Percentiles rank a stretch among this genome's conserved stretches.
Evolutionary conservation across 2,329 filamentous ascomycete species (phyloP).

Genomic region (Myriosclerotinia duriaeana): DNA sequence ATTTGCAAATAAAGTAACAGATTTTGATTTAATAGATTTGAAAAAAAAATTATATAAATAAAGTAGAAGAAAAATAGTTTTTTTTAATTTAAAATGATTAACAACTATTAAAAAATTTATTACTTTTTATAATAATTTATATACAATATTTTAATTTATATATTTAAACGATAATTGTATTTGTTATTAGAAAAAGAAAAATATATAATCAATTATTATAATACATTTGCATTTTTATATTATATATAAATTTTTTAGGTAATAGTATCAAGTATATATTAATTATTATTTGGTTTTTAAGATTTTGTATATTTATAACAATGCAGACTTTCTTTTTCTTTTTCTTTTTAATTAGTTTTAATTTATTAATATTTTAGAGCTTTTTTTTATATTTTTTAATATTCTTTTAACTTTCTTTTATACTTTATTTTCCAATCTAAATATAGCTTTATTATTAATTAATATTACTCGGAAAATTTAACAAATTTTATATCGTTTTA

Average conservation of each 20-base stretch:
- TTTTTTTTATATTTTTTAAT: not conserved
- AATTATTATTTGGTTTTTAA: not conserved
- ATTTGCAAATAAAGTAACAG: too few species aligned
- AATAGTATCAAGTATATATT: not conserved
- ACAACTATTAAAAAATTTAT: too few species aligned
- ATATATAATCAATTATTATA: not conserved
- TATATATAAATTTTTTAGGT: not conserved
- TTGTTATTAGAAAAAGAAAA: too few species aligned
- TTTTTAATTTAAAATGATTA: too few species aligned
- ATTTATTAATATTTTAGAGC: not conserved
- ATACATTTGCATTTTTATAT: not conserved
- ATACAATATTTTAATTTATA: too few species aligned
- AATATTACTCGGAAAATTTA: not conserved
- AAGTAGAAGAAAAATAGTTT: too few species aligned
- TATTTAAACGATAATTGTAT: too few species aligned
- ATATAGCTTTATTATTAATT: too few species aligned
- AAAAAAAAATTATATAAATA: too few species aligned
- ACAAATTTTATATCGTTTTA: not conserved
- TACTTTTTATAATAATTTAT: too few species aligned
- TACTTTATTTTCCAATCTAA: not conserved
- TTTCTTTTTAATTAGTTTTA: not conserved
- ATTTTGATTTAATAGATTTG: too few species aligned
- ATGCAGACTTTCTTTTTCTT: not conserved
- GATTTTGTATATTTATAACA: not conserved
- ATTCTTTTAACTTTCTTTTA: not conserved